These are phyloP conservation scores for Melastoma malabathricum DNA, from an alignment of 345 rosid genomes.

Conservation along the genomic window DNA sequence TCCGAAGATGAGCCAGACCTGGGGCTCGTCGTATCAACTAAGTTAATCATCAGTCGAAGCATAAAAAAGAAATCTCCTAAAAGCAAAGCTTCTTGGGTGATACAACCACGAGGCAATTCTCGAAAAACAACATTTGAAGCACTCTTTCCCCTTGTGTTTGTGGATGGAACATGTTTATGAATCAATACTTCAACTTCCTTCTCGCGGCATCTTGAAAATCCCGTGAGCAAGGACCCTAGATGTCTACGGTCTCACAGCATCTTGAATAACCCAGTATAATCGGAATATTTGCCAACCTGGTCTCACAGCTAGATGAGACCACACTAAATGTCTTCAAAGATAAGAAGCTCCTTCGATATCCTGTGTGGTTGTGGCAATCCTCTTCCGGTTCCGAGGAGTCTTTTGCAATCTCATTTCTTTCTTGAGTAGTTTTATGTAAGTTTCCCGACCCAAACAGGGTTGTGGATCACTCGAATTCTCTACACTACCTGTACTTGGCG, in stretches of 20 bases:
- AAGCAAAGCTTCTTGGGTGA: slow-evolving; percentile 38
- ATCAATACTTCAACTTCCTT: slow-evolving; percentile 34
- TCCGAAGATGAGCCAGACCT: too few relatives aligned
- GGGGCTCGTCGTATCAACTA: background rate
- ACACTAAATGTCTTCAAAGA: slow-evolving; percentile 33
- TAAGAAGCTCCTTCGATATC: slow-evolving; percentile 13
- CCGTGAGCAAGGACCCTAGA: slow-evolving; percentile 47
- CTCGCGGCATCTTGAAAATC: slow-evolving; percentile 41
- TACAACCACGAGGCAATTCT: slow-evolving; percentile 30
- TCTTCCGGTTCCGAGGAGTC: slow-evolving; percentile 8
- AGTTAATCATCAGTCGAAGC: background rate
- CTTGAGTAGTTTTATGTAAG: slow-evolving; percentile 7
- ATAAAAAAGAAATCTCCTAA: background rate
- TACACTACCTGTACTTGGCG: slow-evolving; percentile 15
- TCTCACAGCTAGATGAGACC: slow-evolving; percentile 10
- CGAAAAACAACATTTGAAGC: slow-evolving; percentile 11
- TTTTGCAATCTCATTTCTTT: slow-evolving; percentile 10
- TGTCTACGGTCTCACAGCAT: too few relatives aligned
- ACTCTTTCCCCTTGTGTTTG: slow-evolving; percentile 19
- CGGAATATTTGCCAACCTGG: slow-evolving; percentile 2
- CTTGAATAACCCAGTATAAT: background rate
- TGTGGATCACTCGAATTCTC: slow-evolving; percentile 13
- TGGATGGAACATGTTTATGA: slow-evolving; percentile 34
- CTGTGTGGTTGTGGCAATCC: slow-evolving; percentile 12
- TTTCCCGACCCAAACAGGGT: slow-evolving; percentile 10